These are phyloP conservation scores for Plasmopara viticola DNA, from an alignment of 352 stramenopile genomes.

Conservation along the genomic window DNA sequence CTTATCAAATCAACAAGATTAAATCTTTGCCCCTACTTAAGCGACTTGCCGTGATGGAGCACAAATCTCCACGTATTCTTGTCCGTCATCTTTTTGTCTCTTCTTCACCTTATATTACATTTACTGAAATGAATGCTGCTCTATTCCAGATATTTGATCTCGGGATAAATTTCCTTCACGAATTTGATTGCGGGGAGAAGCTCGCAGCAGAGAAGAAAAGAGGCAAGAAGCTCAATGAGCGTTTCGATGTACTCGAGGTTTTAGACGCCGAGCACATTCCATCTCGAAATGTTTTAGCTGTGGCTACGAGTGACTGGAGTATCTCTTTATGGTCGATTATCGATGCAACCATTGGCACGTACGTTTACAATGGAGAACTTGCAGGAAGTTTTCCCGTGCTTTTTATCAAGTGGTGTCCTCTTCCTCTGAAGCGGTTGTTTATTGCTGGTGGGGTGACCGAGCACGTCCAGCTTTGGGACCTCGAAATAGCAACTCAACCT, in stretches of 20 bases:
- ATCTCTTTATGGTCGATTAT: conserved; percentile 69
- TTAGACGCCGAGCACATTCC: conserved; percentile 57
- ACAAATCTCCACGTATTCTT: conserved; percentile 46
- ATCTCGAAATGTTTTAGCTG: conserved; percentile 40
- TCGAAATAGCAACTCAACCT: conserved; percentile 38
- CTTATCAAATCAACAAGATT: conserved; percentile 57
- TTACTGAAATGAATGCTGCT: conserved; percentile 1
- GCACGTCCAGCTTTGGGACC: conserved; percentile 56
- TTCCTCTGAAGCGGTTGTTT: conserved; percentile 39
- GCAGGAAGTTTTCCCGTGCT: conserved; percentile 40
- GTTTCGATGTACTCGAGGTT: conserved; percentile 27
- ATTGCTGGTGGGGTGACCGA: conserved; percentile 33
- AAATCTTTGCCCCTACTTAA: conserved; percentile 41
- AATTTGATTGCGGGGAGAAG: conserved; percentile 53
- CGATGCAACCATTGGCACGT: conserved; percentile 47
- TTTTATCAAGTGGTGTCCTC: conserved; percentile 49
- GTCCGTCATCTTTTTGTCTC: conserved; percentile 19
- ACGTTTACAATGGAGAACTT: conserved; percentile 61
- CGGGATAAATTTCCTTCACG: conserved; percentile 56
- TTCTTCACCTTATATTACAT: not conserved
- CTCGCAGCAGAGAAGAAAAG: conserved; percentile 28
- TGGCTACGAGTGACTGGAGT: conserved; percentile 45
- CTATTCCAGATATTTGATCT: conserved; percentile 52
- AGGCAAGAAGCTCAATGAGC: conserved; percentile 25
- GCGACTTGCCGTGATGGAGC: conserved; percentile 52